Percentiles rank a stretch among this genome's conserved stretches.
Conservation (phyloP, 768 basidiomycete genomes). For the Lenzites betulinus region DNA sequence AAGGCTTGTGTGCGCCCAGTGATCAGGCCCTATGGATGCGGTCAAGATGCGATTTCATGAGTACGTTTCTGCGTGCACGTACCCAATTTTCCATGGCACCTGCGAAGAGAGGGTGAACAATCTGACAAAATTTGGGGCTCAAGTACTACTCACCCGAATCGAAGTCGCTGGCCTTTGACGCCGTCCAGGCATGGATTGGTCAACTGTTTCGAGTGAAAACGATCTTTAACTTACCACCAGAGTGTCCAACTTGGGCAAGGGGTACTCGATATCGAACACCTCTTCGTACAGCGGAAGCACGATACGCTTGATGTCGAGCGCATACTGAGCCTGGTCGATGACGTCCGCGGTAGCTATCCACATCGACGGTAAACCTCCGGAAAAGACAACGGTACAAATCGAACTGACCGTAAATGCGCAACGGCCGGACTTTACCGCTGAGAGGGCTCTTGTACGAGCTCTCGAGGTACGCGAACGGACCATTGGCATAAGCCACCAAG, state of each 20-base stretch:
- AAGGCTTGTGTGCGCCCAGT: constrained; percentile 80
- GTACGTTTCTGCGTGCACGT: constrained; percentile 4
- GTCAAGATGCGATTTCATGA: neutral
- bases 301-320: constrained; percentile 82
- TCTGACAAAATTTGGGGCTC: no score
- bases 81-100: constrained; percentile 93
- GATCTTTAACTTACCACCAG: constrained; percentile 55
- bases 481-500: constrained; percentile 87
- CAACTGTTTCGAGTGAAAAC: neutral
- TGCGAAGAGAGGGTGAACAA: neutral
- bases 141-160: constrained; percentile 52
- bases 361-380: neutral
- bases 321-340: constrained; percentile 84
- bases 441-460: constrained; percentile 78
- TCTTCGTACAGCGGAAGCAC: constrained; percentile 91
- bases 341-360: constrained; percentile 72
- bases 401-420: constrained; percentile 75
- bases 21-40: constrained; percentile 14
- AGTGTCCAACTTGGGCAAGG: constrained; percentile 94
- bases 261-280: constrained; percentile 91
- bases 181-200: neutral
- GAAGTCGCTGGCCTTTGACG: constrained; percentile 75
- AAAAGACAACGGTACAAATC: neutral
- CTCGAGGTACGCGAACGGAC: constrained; percentile 76
- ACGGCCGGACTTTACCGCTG: constrained; percentile 76